These are phyloP conservation scores for Lumnitzera racemosa DNA, from an alignment of 345 rosid species.

Conservation along the genomic window DNA sequence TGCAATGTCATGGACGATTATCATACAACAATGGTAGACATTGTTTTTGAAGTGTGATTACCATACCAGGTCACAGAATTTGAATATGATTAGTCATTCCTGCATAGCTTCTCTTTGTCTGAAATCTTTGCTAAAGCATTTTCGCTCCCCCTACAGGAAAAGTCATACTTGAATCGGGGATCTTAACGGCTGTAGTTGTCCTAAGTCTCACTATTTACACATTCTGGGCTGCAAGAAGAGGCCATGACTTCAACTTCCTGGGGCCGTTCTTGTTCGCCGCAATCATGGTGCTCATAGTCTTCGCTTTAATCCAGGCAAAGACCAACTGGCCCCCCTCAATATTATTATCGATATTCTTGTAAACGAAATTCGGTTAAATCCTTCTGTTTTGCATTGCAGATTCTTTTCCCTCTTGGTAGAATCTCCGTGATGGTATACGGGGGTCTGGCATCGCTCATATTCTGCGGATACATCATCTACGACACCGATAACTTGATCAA, in stretches of 20 bases:
- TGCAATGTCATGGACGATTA: too few species aligned
- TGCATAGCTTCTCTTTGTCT: background rate
- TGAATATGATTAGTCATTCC: background rate
- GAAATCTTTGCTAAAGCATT: too few species aligned
- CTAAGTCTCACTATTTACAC: slow-evolving; percentile 57
- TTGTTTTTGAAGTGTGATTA: too few species aligned
- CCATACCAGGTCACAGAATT: too few species aligned
- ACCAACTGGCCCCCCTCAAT: too few species aligned
- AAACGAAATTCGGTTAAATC: too few species aligned
- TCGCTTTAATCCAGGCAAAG: slow-evolving; percentile 41
- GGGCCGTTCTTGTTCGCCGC: slow-evolving; percentile 60
- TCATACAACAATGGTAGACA: too few species aligned
- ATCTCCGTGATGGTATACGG: slow-evolving; percentile 37
- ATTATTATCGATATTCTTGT: too few species aligned
- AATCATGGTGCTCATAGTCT: slow-evolving; percentile 33
- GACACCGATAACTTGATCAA: slow-evolving; percentile 58
- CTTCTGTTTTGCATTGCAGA: slow-evolving; percentile 9
- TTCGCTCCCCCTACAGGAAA: slow-evolving; percentile 27
- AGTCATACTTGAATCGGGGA: slow-evolving; percentile 48
- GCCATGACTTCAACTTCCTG: slow-evolving; percentile 56
- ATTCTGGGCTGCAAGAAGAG: slow-evolving; percentile 65
- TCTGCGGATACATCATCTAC: slow-evolving; percentile 25
- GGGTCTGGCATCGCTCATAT: slow-evolving; percentile 29
- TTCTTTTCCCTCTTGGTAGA: slow-evolving; percentile 37
- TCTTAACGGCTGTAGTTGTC: slow-evolving; percentile 45